These are phyloP conservation scores for Vairimorpha ceranae DNA, from an alignment of 371 early-diverging fungal genomes.

Conservation along the genomic window DNA sequence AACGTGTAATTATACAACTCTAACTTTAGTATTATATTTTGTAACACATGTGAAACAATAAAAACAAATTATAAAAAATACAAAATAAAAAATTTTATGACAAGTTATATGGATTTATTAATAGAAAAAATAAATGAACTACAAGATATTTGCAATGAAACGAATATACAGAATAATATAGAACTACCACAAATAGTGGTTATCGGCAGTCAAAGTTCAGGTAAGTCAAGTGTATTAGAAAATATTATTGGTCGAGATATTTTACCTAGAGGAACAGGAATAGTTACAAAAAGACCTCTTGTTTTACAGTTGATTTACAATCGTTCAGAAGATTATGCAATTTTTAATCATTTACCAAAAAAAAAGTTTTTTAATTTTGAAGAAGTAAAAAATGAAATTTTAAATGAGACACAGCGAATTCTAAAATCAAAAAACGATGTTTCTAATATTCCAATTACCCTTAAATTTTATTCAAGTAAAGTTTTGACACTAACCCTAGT, in stretches of 20 bases:
- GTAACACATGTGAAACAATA: too few relatives aligned
- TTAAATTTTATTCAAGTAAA: conserved; percentile 73
- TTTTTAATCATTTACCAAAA: conserved; percentile 43
- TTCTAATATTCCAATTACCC: conserved; percentile 69
- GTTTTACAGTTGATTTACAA: conserved; percentile 71
- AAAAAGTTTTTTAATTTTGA: conserved; percentile 72
- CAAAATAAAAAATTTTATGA: background rate
- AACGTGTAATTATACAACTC: too few relatives aligned
- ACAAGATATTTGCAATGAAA: conserved; percentile 87
- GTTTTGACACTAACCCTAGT: conserved; percentile 81
- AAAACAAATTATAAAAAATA: too few relatives aligned
- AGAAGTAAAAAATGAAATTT: conserved; percentile 76
- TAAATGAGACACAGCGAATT: conserved; percentile 73
- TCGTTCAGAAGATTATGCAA: conserved; percentile 20
- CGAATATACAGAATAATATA: conserved; percentile 68
- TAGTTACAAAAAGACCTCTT: conserved; percentile 82
- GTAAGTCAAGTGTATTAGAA: conserved; percentile 81
- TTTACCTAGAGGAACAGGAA: conserved; percentile 78
- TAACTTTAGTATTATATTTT: too few relatives aligned
- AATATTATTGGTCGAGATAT: conserved; percentile 80
- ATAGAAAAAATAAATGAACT: conserved; percentile 68
- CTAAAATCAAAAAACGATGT: conserved; percentile 72
- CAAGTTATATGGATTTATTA: conserved; percentile 14
- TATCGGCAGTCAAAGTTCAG: conserved; percentile 71
- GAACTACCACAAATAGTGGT: conserved; percentile 83